Evolutionary conservation across 2,329 filamentous ascomycete species (phyloP), one percentile per base, ranked within the genome.

Genomic region (Neoascochyta sp.): DNA sequence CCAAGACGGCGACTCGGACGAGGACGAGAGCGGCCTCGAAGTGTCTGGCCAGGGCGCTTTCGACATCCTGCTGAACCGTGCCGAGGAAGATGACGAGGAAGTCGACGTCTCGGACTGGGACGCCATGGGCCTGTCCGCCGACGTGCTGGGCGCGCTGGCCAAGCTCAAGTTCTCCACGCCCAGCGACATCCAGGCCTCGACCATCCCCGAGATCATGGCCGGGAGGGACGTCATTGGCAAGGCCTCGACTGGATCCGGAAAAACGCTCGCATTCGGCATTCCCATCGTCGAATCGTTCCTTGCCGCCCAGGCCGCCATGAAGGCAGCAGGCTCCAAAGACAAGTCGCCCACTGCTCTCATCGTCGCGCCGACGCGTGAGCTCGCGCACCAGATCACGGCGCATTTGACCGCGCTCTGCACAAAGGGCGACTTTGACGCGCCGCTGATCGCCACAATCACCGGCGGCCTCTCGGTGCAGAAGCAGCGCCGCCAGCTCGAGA

Each of bases 211-310:
- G 30, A 85, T 95, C 24, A 60, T 90, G 12, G 76, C 78, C 5
- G 90, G 90, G 0, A 84, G 86, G 57, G 90, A 98, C 62, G 83
- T 96, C 10, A 84, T 98, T 43, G 92, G 92, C 22, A 98, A 98
- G 66, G 92, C 92, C 2, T 83, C 90, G 8, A 98, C 92, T 0
- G 92, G 92, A 45, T 96, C 92, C 9, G 92, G 92, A 49, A 98
- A 98, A 66, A 98, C 92, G 0, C 69, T 98, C 24, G 90, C 92
- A 0, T 98, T 95, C 62, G 87, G 83, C 1, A 88, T 98, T 41
- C 92, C 92, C 0, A 92, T 98, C 33, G 70, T 96, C 7, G 89
- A 98, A 62, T 74, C 76, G 32, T 95, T 83, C 71, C 65, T 98
- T 5, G 74, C 49, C 8, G 41, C 43, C 4, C 35, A 38, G 76